phyloP scores from a whole-genome alignment of 2,329 filamentous ascomycete species.

The Fusarium oligoseptatum region DNA sequence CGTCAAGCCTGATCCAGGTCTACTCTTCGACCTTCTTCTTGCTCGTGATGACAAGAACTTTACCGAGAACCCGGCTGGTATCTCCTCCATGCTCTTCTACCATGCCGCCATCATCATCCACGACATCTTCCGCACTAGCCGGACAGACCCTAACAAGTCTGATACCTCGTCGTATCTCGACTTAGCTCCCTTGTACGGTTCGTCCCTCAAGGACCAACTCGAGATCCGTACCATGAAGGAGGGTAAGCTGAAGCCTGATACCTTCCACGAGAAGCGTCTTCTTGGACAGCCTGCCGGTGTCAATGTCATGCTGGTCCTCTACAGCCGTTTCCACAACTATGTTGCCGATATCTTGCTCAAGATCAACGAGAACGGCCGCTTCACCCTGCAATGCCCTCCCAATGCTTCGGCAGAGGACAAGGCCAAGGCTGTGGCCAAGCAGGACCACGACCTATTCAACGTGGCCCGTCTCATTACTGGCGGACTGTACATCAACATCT shows the following conservation, averaged over 20 bases:
- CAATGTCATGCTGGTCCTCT: slow-evolving; percentile 76
- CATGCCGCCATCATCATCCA: slow-evolving; percentile 72
- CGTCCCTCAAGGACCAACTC: slow-evolving; percentile 72
- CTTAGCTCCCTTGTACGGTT: slow-evolving; percentile 79
- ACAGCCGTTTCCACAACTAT: slow-evolving; percentile 79
- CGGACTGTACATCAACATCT: slow-evolving; percentile 70
- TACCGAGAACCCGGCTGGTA: slow-evolving; percentile 76
- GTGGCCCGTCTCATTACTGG: slow-evolving; percentile 60
- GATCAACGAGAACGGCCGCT: slow-evolving; percentile 77
- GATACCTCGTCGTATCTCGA: slow-evolving; percentile 82
- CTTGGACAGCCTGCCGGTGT: slow-evolving; percentile 77
- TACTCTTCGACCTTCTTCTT: slow-evolving; percentile 77
- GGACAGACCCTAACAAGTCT: slow-evolving; percentile 72
- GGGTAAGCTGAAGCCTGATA: slow-evolving; percentile 79
- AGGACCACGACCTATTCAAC: slow-evolving; percentile 68
- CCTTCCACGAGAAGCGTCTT: slow-evolving; percentile 75
- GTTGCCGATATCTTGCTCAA: slow-evolving; percentile 71
- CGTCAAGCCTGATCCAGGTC: slow-evolving; percentile 72
- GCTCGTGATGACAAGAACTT: slow-evolving; percentile 65
- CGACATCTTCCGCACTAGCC: slow-evolving; percentile 59
- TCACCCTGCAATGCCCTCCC: slow-evolving; percentile 47
- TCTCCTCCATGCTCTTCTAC: slow-evolving; percentile 82
- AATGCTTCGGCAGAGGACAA: slow-evolving; percentile 43
- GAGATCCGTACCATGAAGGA: slow-evolving; percentile 72
- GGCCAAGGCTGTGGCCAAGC: slow-evolving; percentile 55